Base-by-base conservation (phyloP, 2,329 filamentous ascomycete genomes). In the Periglandula ipomoeae region DNA sequence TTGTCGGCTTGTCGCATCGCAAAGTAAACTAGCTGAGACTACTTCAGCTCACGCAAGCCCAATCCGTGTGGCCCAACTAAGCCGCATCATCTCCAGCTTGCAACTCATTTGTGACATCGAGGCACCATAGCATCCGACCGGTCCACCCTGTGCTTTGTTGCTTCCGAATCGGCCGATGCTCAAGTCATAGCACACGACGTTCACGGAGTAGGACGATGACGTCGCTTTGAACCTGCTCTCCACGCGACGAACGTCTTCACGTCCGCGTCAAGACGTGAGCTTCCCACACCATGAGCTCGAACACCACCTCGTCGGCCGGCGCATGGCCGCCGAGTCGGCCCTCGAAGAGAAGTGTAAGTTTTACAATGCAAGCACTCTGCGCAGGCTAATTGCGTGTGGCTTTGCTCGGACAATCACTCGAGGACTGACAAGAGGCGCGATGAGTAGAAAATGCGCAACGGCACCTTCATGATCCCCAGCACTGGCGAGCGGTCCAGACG, bases 401-500 rank as follows among this genome's bases (percentile, higher is more conserved):
- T 32, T 23, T 13, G 19, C 39, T 19, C 32, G 6, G 13, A 22
- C 19, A 2, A 3, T 39, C n/a, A 10, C 11, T 10, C 30, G 3
- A 39, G 19, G 11, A 19, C 43, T 45, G 30, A 45, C 43, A 15
- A 24, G 27, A 9, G 35, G n/a, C 5, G 20, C 22, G 27, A 27
- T 17, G 27, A 35, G 17, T 61, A 84, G 79, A 82, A 89, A 76
- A 75, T 94, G 52, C 84, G 85, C 56, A 86, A 91, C 63, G 87
- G 87, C 55, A 93, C 88, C 40, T 89, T 94, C 65, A 85, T 97
- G 57, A 78, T 95, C 48, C 89, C 91, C 7, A 75, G 78, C 51
- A 96, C 89, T 3, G 90, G 91, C 59, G 87, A 95, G 66, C 86
- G 89, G 54, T 79, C 89, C 42, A 85, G 82, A 60, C 85, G 86